Percentiles rank a stretch among this genome's conserved stretches.
These are phyloP conservation scores for Diaporthe sp. DNA, from an alignment of 2,329 filamentous ascomycete genomes.

Conservation along the genomic window DNA sequence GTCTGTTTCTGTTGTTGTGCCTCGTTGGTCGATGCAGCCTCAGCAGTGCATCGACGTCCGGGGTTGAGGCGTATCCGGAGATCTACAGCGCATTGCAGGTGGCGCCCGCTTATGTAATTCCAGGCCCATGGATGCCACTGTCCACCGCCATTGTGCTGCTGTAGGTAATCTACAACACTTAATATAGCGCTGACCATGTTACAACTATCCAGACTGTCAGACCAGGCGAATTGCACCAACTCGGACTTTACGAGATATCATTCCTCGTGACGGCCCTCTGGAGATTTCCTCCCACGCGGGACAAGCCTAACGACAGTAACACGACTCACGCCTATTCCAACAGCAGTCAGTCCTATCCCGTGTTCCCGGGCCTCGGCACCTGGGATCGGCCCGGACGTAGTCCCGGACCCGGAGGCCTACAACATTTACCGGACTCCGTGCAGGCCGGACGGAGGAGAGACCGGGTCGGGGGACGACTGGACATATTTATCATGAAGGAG, in stretches of 20 bases:
- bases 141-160: neutral
- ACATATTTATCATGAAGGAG: neutral
- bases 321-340: neutral
- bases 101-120: conserved; percentile 27
- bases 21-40: neutral
- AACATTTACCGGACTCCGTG: neutral
- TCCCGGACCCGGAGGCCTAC: neutral
- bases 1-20: neutral
- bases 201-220: neutral
- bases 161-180: neutral
- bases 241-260: neutral
- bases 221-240: neutral
- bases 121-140: neutral
- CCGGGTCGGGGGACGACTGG: neutral
- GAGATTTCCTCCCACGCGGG: neutral
- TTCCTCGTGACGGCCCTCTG: no score
- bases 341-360: neutral
- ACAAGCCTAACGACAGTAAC: neutral
- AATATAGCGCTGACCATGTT: no score
- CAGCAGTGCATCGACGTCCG: neutral
- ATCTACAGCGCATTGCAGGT: neutral
- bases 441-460: neutral
- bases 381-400: neutral
- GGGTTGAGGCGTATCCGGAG: neutral
- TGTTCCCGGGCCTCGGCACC: neutral